Conservation (phyloP, 73 alveolate genomes). For the Tetrahymena thermophila region DNA sequence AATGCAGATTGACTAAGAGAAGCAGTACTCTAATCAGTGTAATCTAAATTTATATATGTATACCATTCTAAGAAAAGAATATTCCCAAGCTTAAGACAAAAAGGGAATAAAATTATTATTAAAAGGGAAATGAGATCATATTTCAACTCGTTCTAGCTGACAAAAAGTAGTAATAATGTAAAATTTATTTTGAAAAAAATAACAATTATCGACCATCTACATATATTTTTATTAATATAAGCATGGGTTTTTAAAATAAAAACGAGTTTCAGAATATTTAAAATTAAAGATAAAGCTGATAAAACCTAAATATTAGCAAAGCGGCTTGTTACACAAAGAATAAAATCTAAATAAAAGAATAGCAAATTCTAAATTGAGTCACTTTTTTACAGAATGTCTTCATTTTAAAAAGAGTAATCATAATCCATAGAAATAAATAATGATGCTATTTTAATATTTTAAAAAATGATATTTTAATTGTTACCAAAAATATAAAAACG, state of each 20-base stretch:
- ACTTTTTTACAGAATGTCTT: not conserved
- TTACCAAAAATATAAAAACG: not conserved
- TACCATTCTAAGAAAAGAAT: not conserved
- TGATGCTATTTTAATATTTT: not conserved
- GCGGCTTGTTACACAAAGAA: not conserved
- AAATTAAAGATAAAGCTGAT: not conserved
- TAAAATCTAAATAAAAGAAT: not conserved
- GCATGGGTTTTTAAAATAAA: not conserved
- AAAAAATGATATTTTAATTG: not conserved
- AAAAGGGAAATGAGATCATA: not conserved
- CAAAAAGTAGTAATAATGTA: not conserved
- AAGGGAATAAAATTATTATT: not conserved
- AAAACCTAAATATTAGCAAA: not conserved
- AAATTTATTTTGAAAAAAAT: not conserved
- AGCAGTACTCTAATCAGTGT: not conserved
- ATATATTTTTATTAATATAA: not conserved
- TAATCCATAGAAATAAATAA: not conserved
- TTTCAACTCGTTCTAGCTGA: not conserved
- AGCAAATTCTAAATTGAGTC: not conserved
- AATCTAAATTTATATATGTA: not conserved
- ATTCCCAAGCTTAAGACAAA: not conserved
- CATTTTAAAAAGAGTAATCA: not conserved
- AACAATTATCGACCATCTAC: not conserved
- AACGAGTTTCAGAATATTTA: not conserved
- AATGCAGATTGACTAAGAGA: not conserved